Conservation (phyloP, 139 green algal genomes). For the Chlamydomonas sp. region DNA sequence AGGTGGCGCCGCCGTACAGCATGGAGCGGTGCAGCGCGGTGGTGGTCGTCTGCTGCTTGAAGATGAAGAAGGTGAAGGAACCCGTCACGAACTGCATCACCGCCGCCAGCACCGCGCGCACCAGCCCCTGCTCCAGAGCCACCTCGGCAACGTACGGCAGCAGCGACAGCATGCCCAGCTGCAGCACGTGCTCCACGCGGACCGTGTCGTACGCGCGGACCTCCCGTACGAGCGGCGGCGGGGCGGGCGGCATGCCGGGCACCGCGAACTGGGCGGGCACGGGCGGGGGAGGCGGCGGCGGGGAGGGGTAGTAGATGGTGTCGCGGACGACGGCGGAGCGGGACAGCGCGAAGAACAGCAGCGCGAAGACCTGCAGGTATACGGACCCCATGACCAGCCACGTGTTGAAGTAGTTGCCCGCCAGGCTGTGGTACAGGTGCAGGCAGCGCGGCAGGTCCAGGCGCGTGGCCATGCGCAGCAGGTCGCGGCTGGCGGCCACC, state of each 20-base stretch:
- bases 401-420: slow-evolving; percentile 85
- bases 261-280: background rate
- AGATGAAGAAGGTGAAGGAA: slow-evolving; percentile 78
- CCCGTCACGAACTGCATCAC: slow-evolving; percentile 49
- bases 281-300: slow-evolving; percentile 1
- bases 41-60: slow-evolving; percentile 73
- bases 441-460: slow-evolving; percentile 81
- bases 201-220: slow-evolving; percentile 55
- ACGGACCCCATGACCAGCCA: slow-evolving; percentile 79
- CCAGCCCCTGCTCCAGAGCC: slow-evolving; percentile 71
- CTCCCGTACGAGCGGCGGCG: slow-evolving; percentile 24
- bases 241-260: background rate
- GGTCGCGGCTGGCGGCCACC: slow-evolving; percentile 80
- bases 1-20: slow-evolving; percentile 76
- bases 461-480: slow-evolving; percentile 75
- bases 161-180: slow-evolving; percentile 78
- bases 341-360: slow-evolving; percentile 46
- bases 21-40: slow-evolving; percentile 72
- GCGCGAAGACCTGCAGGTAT: slow-evolving; percentile 71
- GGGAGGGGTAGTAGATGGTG: slow-evolving; percentile 6
- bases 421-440: slow-evolving; percentile 45
- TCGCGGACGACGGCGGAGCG: slow-evolving; percentile 8
- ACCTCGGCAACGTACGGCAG: slow-evolving; percentile 74
- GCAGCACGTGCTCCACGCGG: slow-evolving; percentile 65
- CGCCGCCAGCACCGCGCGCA: slow-evolving; percentile 47